Conservation (phyloP, 495 filamentous ascomycete genomes). For the Hamigera avellanea region DNA sequence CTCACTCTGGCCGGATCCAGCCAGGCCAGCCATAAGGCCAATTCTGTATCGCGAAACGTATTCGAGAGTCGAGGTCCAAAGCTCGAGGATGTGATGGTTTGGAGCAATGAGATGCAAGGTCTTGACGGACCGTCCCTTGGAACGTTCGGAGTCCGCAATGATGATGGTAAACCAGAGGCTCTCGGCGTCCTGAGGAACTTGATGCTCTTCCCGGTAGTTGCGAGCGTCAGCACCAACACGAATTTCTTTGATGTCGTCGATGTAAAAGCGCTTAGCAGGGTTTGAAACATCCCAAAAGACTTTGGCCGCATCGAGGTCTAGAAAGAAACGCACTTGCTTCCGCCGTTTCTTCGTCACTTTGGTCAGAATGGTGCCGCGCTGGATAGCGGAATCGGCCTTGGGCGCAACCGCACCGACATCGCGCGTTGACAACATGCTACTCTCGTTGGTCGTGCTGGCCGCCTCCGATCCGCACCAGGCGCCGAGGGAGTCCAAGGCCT, state of each 20-base stretch:
- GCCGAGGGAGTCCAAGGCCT: conserved; percentile 32
- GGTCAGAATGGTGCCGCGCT: conserved; percentile 61
- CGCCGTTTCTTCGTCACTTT: conserved; percentile 77
- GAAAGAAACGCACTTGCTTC: conserved; percentile 60
- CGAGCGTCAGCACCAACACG: conserved; percentile 73
- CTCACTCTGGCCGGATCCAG: conserved; percentile 61
- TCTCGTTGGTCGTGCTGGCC: conserved; percentile 28
- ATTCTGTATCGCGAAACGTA: conserved; percentile 70
- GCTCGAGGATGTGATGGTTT: conserved; percentile 50
- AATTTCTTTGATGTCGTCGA: conserved; percentile 90
- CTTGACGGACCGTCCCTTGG: conserved; percentile 56
- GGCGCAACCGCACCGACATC: conserved; percentile 45
- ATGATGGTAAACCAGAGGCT: conserved; percentile 78
- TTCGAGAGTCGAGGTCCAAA: conserved; percentile 76
- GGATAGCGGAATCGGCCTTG: conserved; percentile 56
- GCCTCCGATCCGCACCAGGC: conserved; percentile 27
- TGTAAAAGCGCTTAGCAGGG: conserved; percentile 71
- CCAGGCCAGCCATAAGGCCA: conserved; percentile 77
- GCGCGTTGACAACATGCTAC: conserved; percentile 17
- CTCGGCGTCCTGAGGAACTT: conserved; percentile 49
- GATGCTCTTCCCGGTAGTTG: conserved; percentile 79
- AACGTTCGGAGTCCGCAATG: conserved; percentile 57
- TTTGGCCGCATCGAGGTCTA: conserved; percentile 72
- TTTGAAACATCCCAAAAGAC: conserved; percentile 78
- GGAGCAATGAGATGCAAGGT: conserved; percentile 77